Evolutionary conservation across 805 yeast genomes (phyloP).

Genomic region (Pichia manshurica): DNA sequence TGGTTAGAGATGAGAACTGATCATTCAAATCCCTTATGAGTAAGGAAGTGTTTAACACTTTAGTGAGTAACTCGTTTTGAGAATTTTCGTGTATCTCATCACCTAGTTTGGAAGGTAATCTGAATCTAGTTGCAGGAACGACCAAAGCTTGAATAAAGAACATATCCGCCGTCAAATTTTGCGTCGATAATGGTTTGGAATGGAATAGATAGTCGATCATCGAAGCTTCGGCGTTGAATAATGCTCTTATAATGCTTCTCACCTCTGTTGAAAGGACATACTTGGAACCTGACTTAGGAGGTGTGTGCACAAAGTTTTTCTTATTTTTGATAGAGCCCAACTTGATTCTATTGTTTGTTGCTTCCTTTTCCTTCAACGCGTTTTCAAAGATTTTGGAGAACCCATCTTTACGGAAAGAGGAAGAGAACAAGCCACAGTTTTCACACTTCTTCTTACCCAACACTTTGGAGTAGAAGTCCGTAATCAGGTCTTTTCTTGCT

Average conservation of each 20-base stretch:
- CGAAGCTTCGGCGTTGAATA: conserved; percentile 68
- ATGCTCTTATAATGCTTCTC: conserved; percentile 65
- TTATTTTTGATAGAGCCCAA: conserved; percentile 27
- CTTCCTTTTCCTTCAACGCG: conserved; percentile 75
- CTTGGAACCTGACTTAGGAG: conserved; percentile 67
- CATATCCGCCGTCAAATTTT: conserved; percentile 61
- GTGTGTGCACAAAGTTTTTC: conserved; percentile 34
- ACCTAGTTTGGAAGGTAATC: conserved; percentile 94
- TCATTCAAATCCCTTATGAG: conserved; percentile 86
- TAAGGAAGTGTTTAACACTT: conserved; percentile 71
- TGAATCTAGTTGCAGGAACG: conserved; percentile 95
- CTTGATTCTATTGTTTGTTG: conserved; percentile 73
- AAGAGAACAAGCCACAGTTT: conserved; percentile 93
- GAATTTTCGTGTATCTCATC: conserved; percentile 94
- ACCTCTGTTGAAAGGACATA: conserved; percentile 87
- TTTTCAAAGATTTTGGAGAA: conserved; percentile 87
- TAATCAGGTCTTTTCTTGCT: conserved; percentile 70
- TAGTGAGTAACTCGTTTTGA: conserved; percentile 82
- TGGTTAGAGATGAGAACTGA: conserved; percentile 61
- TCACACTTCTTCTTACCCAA: conserved; percentile 83
- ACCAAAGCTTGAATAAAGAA: conserved; percentile 84
- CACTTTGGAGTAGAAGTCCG: conserved; percentile 68
- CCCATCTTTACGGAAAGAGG: conserved; percentile 92
- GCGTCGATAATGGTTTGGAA: conserved; percentile 57
- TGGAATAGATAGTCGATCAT: conserved; percentile 73